Base-by-base conservation (phyloP, 352 stramenopile genomes). In the Pythium guiyangense region DNA sequence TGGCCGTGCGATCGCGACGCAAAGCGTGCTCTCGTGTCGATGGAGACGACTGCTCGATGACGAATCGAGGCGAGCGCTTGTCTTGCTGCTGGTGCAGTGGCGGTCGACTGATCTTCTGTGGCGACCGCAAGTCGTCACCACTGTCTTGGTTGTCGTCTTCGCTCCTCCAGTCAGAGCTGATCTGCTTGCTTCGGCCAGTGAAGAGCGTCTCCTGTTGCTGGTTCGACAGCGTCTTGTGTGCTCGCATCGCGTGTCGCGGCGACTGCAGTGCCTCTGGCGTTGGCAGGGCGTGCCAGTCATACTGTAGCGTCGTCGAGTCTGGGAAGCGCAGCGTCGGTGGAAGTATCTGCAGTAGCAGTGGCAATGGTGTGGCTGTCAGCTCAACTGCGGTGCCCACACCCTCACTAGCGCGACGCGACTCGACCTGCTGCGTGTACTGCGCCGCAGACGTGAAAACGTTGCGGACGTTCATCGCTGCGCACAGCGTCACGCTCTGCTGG, bases 391-490 rank as follows among this genome's bases (percentile, higher is more conserved):
- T n/a, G 44, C 2, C 6, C 15, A 11, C 22, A 2, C 11, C 8
- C 17, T 22, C 15, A 20, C 17, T 4, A 15, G 18, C 12, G 27
- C 35, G 25, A 2, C 9, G 31, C 35, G 26, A 17, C 20, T 11
- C 10, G 3, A 84, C 78, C 71, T 67, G 56, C 9, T 63, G 50
- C 1, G 69, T 72, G 60, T 80, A 92, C 8, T 74, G 48, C 12
- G 60, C 77, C 4, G 74, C 63, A 18, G 77, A 88, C 5, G 71
- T 71, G 45, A 90, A 77, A 25, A 90, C 63, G 45, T 88, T 90
- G 3, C 84, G 69, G 9, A 84, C 46, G 31, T 85, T 90, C 70
- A 88, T 79, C 40, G 72, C 74, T 2, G 77, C 70, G 49, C 84
- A 92, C 46, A 88, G 54, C 22, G 75, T 86, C 29, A 90, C 67